These are phyloP conservation scores for Leishmania turanica DNA, from an alignment of 208 protist species.

Conservation along the genomic window DNA sequence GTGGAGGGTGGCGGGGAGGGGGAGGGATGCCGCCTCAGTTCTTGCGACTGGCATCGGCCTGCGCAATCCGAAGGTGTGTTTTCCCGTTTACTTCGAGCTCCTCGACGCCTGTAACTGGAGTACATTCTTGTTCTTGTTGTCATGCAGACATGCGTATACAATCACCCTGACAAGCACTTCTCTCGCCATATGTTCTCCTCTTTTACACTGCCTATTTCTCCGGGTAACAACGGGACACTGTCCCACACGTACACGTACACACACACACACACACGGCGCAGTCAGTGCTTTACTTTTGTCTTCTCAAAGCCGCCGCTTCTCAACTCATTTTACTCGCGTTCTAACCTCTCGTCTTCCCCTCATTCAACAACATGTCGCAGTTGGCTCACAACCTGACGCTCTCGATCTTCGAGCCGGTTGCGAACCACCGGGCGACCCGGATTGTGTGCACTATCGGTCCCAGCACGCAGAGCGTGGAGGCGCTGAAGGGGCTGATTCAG, in stretches of 20 bases:
- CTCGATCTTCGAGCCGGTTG: conserved; percentile 87
- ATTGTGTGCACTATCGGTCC: conserved; percentile 98
- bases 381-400: conserved; percentile 87
- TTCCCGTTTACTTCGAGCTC: neutral
- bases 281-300: neutral
- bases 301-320: neutral
- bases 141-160: neutral
- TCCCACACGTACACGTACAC: neutral
- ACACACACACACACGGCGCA: neutral
- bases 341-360: neutral
- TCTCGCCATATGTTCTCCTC: neutral
- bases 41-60: neutral
- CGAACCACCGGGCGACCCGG: conserved; percentile 83
- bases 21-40: neutral
- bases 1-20: neutral
- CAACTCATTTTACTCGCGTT: neutral
- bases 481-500: conserved; percentile 91
- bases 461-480: conserved; percentile 94
- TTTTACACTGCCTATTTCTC: neutral
- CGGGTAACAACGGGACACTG: neutral
- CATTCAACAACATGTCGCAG: conserved; percentile 65
- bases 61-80: neutral
- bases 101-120: neutral
- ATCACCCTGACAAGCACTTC: neutral
- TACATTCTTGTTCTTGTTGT: neutral